Base-by-base conservation (phyloP, 371 early-diverging fungal genomes). In the Mucor mucedo region DNA sequence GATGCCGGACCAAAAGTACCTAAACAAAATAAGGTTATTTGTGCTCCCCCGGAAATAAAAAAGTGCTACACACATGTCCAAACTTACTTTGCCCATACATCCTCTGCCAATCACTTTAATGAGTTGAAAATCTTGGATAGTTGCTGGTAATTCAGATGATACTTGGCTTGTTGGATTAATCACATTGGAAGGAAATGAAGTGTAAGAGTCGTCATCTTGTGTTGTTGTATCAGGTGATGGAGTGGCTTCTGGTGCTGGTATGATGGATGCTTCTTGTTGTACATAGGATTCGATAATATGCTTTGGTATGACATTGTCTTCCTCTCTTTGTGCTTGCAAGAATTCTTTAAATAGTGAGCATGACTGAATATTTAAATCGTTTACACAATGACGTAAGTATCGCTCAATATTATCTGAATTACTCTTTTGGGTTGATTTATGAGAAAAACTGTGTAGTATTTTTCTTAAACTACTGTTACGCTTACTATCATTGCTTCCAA, bases 1-100 rank as follows among this genome's bases (percentile, higher is more conserved):
- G 59, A 48, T 81, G 33, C 87, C 85, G 93, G 10, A 99, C 97
- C 75, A 99, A 91, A 79, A 93, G 94, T 13, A 99, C 79, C 62
- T 96, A 39, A 6, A 56, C 21, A 52, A 11, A 54, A 29, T 47
- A 55, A 47, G n/a, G 33, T 44, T 35, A 40, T 16, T 40, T 55
- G 44, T 55, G 44, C 27, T 47, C 21, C 21, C 27, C 47, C 47
- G 21, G 27, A n/a, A 27, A 55, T 39, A 4, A 30, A 30, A n/a
- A 56, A 61, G 33, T 33, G 35, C n/a, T 45, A 52, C 29, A 56
- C 2, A 33, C 11, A n/a, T 14, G 7, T 40, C 14, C 2, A n/a
- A 29, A 32, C 38, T 55, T 70, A 72, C 71, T 55, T 85, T 84
- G 40, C 83, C 84, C 79, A 84, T 79, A 48, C 73, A 70, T 1